Conservation (phyloP, 2,329 filamentous ascomycete genomes). For the Ustilaginoidea virens region DNA sequence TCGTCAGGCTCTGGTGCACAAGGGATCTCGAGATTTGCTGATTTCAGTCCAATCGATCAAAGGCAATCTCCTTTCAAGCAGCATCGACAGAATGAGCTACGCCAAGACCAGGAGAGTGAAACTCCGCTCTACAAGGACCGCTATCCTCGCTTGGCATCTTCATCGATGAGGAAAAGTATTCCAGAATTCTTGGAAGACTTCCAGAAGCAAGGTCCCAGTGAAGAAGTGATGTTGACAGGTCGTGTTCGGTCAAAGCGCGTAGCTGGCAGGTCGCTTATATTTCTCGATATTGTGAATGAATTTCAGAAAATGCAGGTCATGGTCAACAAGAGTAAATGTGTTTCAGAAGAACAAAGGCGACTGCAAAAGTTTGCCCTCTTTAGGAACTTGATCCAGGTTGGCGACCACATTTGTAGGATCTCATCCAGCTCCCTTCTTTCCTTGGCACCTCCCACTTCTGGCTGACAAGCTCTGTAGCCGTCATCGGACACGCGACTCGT, state of each 20-base stretch:
- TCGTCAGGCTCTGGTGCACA: constrained; percentile 8
- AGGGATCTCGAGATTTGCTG: constrained; percentile 1
- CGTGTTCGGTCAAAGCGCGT: constrained; percentile 59
- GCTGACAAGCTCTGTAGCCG: constrained; percentile 29
- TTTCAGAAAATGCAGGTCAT: constrained; percentile 61
- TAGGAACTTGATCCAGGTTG: constrained; percentile 53
- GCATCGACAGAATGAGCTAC: constrained; percentile 18
- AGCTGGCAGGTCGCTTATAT: constrained; percentile 64
- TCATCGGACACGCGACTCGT: constrained; percentile 53
- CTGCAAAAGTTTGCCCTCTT: constrained; percentile 39
- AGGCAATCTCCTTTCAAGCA: constrained; percentile 20
- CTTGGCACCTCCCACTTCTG: constrained; percentile 9
- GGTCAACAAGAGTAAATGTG: constrained; percentile 45
- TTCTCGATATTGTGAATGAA: constrained; percentile 66
- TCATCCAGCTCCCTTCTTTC: constrained; percentile 6
- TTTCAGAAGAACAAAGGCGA: constrained; percentile 18
- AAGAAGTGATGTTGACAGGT: constrained; percentile 29
- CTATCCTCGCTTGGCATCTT: constrained; percentile 19
- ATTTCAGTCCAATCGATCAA: too few relatives aligned
- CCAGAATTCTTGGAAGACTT: constrained; percentile 19
- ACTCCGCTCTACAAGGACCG: constrained; percentile 19
- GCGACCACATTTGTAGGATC: constrained; percentile 68
- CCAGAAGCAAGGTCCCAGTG: constrained; percentile 10
- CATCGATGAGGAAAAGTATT: constrained; percentile 14
- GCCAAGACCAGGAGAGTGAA: constrained; percentile 17